Base-by-base conservation (phyloP, 345 rosid species). In the Populus alba region DNA sequence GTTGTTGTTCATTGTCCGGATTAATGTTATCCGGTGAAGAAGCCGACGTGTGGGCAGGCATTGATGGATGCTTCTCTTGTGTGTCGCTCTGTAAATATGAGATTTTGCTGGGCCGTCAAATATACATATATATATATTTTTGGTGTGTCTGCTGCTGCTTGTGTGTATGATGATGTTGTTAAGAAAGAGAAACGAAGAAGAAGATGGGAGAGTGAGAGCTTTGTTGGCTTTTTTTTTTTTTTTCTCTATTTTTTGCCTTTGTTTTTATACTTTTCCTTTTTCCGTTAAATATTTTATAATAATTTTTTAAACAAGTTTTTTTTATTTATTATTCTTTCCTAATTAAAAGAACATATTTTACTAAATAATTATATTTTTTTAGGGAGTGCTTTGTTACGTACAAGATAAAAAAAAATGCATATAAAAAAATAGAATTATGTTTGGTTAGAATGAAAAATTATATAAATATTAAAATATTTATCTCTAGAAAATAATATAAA, bases 31-130 rank as follows among this genome's bases (percentile, higher is more conserved):
- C 93, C 29, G 89, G 82, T 74, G 87, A 79, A 57, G 88, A 71
- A 79, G 84, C 89, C 90, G 63, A 25, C 29, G 6, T 8, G 6
- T 90, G 89, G n/a, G 97, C 85, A 75, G 97, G 98, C 98, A 94
- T 94, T 92, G 86, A 45, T 68, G 76, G 72, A 55, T 45, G 51
- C 62, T 33, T 39, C 55, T 10, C 63, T 23, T 59, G 13, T 1
- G 15, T 59, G 63, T 59, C 29, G n/a, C 63, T 59, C 63, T 59
- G 63, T 59, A n/a, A n/a, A n/a, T 59, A 59, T n/a, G 29, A n/a
- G 29, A 59, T n/a, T 59, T 59, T 59, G 63, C n/a, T 59, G 63
- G 29, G 11, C 10, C 63, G 27, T 59, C n/a, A n/a, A n/a, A n/a
- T 57, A n/a, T 0, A 33, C 37, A 33, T 22, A 55, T 57, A 22